Base-by-base conservation (phyloP, 1,139 yeast species). In the Magnusiomyces paraingens region DNA sequence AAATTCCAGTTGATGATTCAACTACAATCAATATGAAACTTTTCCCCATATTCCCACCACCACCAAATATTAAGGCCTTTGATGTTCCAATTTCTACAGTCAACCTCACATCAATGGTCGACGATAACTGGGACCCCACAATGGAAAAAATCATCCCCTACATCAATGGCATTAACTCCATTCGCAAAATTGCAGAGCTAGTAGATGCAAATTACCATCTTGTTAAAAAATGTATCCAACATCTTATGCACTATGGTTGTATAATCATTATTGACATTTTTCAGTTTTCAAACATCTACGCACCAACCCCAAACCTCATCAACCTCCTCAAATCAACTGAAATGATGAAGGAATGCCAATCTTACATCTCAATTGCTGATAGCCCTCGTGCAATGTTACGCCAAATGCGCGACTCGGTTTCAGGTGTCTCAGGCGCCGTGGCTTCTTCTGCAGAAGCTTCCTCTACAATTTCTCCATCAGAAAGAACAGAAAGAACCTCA, bases 51-150 rank as follows among this genome's bases (percentile, higher is more conserved):
- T 73, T 86, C 42, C 91, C 94, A 6, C 88, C 94, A 1, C 97
- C 98, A 0, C 86, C 89, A 0, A 81, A 80, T 51, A 72, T 88
- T 62, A 71, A 81, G 66, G 60, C 90, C 40, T 74, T 78, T 63
- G 96, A 93, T 66, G 99, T 93, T 0, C 99, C 99, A 0, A 81
- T 90, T 2, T 80, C 95, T 3, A 84, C 93, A 0, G 95, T 91
- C 1, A 81, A 83, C 54, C 71, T 91, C 40, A 76, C 77, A 42
- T 74, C 80, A 40, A 73, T 93, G 59, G 83, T 88, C 38, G 99
- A 93, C 68, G 86, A 86, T 5, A 86, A 87, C 62, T 93, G 99
- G 98, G 99, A 93, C 66, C 97, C 98, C 1, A 93, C 98, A 1
- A 86, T 93, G 94, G 75, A 89, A 46, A 85, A 86, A 60, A 86